Evolutionary conservation across 805 yeast genomes (phyloP).

Genomic region (Kregervanrija delftensis): DNA sequence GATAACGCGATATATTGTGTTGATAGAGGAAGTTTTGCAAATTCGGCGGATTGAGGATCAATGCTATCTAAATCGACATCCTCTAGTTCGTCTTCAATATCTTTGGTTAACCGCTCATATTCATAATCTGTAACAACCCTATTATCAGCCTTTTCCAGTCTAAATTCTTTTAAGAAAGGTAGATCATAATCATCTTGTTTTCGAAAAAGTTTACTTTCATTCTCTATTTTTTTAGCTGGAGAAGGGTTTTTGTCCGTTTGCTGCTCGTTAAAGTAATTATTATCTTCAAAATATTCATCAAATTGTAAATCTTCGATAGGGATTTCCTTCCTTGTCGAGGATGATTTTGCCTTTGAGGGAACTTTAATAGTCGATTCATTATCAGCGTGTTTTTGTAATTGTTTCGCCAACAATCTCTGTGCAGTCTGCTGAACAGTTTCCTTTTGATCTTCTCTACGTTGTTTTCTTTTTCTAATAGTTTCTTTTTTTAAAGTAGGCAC

Average conservation of each 20-base stretch:
- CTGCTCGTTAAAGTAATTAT: constrained; percentile 16
- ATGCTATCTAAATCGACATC: constrained; percentile 64
- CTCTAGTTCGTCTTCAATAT: constrained; percentile 54
- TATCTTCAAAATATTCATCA: constrained; percentile 32
- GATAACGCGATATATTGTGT: constrained; percentile 86
- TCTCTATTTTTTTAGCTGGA: constrained; percentile 6
- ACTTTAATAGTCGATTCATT: neutral
- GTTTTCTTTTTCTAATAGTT: constrained; percentile 68
- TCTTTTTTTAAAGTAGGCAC: constrained; percentile 78
- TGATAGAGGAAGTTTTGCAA: constrained; percentile 67
- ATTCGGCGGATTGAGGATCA: constrained; percentile 80
- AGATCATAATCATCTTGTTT: constrained; percentile 79
- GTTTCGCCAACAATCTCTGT: constrained; percentile 69
- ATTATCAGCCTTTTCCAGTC: constrained; percentile 50
- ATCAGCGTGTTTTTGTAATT: constrained; percentile 55
- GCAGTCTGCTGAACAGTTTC: constrained; percentile 73
- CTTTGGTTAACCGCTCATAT: constrained; percentile 50
- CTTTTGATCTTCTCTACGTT: constrained; percentile 65
- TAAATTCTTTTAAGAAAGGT: constrained; percentile 55
- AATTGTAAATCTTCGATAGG: constrained; percentile 22
- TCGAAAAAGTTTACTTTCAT: constrained; percentile 31
- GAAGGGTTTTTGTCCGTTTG: neutral
- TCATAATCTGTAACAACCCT: constrained; percentile 74
- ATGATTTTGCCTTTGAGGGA: neutral
- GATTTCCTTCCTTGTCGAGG: constrained; percentile 9